Percentiles rank a stretch among this genome's conserved stretches.
Conservation (phyloP, 495 filamentous ascomycete species). For the Penicillium flavigenum region DNA sequence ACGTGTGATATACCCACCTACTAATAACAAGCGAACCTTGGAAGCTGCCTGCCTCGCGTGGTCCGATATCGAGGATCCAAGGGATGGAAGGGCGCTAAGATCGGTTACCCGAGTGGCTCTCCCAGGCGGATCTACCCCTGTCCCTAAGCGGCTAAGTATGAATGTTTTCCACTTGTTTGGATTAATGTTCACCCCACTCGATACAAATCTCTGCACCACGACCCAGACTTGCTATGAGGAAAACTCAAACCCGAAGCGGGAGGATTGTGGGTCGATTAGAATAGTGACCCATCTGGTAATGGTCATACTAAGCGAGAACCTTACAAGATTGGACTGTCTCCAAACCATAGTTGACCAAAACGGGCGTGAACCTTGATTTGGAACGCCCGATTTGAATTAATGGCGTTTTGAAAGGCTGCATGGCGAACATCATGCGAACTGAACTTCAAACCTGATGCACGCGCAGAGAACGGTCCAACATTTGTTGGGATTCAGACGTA, state of each 20-base stretch:
- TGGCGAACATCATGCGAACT: conserved; percentile 1
- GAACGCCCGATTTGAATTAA: neutral
- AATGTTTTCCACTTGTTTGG: neutral
- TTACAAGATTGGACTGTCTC: neutral
- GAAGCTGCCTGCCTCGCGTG: neutral
- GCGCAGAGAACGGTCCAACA: neutral
- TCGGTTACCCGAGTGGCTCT: conserved; percentile 16
- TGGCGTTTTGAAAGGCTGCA: neutral
- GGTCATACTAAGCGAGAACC: neutral
- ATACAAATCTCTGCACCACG: neutral
- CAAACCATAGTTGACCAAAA: neutral
- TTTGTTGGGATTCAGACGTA: conserved; percentile 5
- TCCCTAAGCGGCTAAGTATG: conserved; percentile 1
- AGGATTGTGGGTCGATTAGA: neutral
- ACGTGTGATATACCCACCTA: neutral
- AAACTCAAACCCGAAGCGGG: neutral
- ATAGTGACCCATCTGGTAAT: neutral
- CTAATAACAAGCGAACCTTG: neutral
- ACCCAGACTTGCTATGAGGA: neutral
- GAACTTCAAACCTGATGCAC: neutral
- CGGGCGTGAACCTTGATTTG: neutral
- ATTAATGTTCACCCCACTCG: neutral
- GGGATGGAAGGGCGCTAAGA: conserved; percentile 17
- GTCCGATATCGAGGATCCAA: neutral
- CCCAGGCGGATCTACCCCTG: conserved; percentile 24